Conservation (phyloP, 2,329 filamentous ascomycete species). For the Periconia macrospinosa region DNA sequence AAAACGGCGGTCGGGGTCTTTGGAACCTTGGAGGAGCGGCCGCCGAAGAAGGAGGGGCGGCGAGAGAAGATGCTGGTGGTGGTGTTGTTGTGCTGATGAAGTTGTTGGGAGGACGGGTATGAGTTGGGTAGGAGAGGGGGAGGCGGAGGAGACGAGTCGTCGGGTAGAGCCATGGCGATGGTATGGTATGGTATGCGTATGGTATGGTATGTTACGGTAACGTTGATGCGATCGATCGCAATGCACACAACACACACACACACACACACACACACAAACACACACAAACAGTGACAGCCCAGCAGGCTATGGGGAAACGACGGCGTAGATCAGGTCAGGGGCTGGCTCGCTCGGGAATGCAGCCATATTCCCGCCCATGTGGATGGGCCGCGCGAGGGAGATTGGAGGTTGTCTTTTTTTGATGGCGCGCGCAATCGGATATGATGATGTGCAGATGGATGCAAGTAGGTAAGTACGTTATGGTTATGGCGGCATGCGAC, state of each 20-base stretch:
- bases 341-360: not conserved
- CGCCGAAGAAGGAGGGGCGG: conserved; percentile 36
- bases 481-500: no score
- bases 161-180: not conserved
- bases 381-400: not conserved
- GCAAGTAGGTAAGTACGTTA: not conserved
- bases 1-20: conserved; percentile 5
- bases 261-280: no score
- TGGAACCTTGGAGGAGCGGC: conserved; percentile 15
- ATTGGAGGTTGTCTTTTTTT: no score
- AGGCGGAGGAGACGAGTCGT: not conserved
- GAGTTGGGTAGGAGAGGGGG: not conserved
- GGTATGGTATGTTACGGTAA: no score
- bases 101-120: not conserved
- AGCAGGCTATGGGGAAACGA: not conserved
- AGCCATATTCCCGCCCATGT: not conserved
- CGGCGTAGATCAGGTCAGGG: conserved; percentile 4
- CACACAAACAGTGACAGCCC: no score
- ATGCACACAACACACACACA: no score
- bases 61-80: conserved; percentile 30
- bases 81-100: conserved; percentile 9
- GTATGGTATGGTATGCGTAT: not conserved
- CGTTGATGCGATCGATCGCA: no score
- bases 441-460: not conserved
- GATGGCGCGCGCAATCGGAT: not conserved